Base-by-base conservation (phyloP, 192 early-diverging fungal species). In the Physocladia obscura region DNA sequence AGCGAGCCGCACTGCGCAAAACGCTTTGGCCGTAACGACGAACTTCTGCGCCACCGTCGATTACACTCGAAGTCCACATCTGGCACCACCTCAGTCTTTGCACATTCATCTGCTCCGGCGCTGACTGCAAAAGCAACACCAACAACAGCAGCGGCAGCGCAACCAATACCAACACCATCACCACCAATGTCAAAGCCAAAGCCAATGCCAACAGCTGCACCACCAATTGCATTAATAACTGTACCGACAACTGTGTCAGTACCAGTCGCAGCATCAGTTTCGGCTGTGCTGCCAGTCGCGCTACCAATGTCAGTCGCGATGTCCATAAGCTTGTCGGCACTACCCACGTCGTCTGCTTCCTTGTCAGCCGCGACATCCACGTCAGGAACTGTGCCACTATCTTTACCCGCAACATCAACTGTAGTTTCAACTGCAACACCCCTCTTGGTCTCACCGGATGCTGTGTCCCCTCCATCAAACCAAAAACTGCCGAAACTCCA, bases 21-120 rank as follows among this genome's bases (percentile, higher is more conserved):
- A 78, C 84, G 85, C 8, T 96, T 96, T 74, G 89, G 90, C 30
- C 87, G 94, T 8, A 87, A 90, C 2, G 94, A 95, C 65, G 91
- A 95, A 70, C 70, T 90, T 58, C 48, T 67, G 21, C 32, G 57
- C 51, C 72, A 68, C 36, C 36, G 54, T 49, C 50, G 65, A 15
- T 11, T 68, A 49, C 65, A 68, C 44, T 38, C 30, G 52, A 44
- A 49, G 54, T n/a, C 40, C 40, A 44, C 40, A 44, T n/a, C 8
- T 13, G 40, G 11, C 40, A n/a, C 11, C 40, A 44, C 40, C n/a
- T 44, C 40, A 44, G 8, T n/a, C 40, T 8, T 44, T 13, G 11
- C 40, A 44, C 40, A 8, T 13, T 44, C 40, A 44, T 44, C 57
- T 17, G n/a, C 24, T 55, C 54, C 54, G 17, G 29, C 54, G 27